phyloP scores from a whole-genome alignment of 2,329 filamentous ascomycete genomes.

The Aspergillus tamarii region DNA sequence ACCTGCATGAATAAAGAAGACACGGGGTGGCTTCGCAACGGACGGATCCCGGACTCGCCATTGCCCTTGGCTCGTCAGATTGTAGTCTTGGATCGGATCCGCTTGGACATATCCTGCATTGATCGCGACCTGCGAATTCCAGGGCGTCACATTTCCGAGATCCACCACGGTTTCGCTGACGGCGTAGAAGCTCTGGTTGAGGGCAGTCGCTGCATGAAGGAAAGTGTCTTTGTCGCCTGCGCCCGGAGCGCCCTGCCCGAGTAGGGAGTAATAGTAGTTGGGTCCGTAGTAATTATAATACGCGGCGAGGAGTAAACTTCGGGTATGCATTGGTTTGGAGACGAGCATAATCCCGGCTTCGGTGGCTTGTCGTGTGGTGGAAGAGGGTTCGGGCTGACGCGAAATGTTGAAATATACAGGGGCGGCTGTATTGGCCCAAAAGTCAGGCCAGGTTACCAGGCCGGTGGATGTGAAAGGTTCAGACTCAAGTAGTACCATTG shows the following conservation, averaged over 20 bases:
- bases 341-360: constrained; percentile 38
- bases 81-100: constrained; percentile 36
- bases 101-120: constrained; percentile 23
- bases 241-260: constrained; percentile 34
- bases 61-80: constrained; percentile 23
- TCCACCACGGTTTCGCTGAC: constrained; percentile 29
- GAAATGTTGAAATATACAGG: constrained; percentile 46
- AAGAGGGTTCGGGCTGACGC: constrained; percentile 34
- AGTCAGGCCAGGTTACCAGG: constrained; percentile 62
- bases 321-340: constrained; percentile 37
- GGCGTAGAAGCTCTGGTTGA: constrained; percentile 27
- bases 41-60: constrained; percentile 25
- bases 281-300: constrained; percentile 40
- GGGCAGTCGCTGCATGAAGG: constrained; percentile 29
- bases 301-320: constrained; percentile 35
- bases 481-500: constrained; percentile 47
- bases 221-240: constrained; percentile 36
- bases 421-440: constrained; percentile 43
- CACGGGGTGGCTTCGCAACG: constrained; percentile 23
- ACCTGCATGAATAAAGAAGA: constrained; percentile 38
- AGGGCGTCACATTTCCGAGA: constrained; percentile 21
- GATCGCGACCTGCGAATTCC: constrained; percentile 11
- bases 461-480: constrained; percentile 55
- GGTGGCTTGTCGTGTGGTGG: constrained; percentile 36
- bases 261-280: constrained; percentile 32